Percentiles rank a stretch among this genome's conserved stretches.
Conservation (phyloP, 345 rosid species). For the Schrenkiella parvula region DNA sequence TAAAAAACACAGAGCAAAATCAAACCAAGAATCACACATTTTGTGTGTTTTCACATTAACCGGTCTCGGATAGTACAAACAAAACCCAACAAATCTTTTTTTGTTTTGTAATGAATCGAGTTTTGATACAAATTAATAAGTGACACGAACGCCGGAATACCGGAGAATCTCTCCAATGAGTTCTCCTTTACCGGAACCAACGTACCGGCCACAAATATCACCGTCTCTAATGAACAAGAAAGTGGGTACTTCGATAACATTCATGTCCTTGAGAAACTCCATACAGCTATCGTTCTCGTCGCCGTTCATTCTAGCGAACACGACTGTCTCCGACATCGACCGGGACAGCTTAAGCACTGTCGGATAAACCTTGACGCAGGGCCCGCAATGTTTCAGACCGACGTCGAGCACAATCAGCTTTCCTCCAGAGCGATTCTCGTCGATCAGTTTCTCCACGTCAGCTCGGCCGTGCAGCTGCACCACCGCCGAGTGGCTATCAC, state of each 20-base stretch:
- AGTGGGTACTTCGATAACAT: slow-evolving; percentile 81
- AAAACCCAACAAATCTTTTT: neutral
- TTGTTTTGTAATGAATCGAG: neutral
- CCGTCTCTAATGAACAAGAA: slow-evolving; percentile 85
- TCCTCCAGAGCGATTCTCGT: slow-evolving; percentile 53
- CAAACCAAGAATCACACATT: neutral
- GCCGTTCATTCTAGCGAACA: slow-evolving; percentile 88
- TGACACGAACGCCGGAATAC: slow-evolving; percentile 88
- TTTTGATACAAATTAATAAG: slow-evolving; percentile 33
- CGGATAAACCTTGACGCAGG: slow-evolving; percentile 95
- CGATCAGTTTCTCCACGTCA: slow-evolving; percentile 77
- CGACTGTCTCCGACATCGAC: slow-evolving; percentile 68
- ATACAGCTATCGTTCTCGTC: slow-evolving; percentile 96
- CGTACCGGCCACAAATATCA: slow-evolving; percentile 69
- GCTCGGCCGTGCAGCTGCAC: slow-evolving; percentile 66
- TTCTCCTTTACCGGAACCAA: slow-evolving; percentile 94
- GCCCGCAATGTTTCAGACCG: slow-evolving; percentile 86
- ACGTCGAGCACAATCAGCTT: slow-evolving; percentile 86
- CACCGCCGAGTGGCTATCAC: slow-evolving; percentile 81
- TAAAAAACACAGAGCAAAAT: neutral
- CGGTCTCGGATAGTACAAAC: slow-evolving; percentile 1
- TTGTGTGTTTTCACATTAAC: neutral
- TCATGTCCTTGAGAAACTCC: slow-evolving; percentile 79
- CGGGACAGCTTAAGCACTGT: slow-evolving; percentile 73
- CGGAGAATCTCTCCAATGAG: slow-evolving; percentile 87